Conservation (phyloP, 2,329 filamentous ascomycete genomes). For the Scedosporium dehoogii region DNA sequence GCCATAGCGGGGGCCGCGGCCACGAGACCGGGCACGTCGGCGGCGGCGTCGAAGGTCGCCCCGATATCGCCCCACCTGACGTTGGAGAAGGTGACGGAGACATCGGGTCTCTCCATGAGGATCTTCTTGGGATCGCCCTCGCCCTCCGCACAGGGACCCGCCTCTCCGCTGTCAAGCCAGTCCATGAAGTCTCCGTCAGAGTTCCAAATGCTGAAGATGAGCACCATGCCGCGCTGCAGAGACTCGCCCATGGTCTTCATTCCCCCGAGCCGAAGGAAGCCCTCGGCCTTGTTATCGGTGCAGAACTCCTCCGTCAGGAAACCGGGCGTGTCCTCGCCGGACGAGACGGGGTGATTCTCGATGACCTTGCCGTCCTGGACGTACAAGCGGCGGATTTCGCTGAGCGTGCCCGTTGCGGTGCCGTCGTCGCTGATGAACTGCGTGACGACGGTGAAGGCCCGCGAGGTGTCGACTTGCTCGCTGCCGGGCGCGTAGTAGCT, state of each 20-base stretch:
- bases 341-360: constrained; percentile 27
- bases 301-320: constrained; percentile 26
- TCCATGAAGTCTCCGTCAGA: constrained; percentile 38
- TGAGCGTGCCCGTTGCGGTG: constrained; percentile 22
- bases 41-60: constrained; percentile 29
- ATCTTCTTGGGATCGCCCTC: constrained; percentile 42
- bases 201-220: constrained; percentile 46
- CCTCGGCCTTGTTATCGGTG: constrained; percentile 17
- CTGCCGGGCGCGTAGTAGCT: constrained; percentile 22
- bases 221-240: constrained; percentile 36
- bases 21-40: not conserved
- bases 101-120: constrained; percentile 31
- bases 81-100: constrained; percentile 44
- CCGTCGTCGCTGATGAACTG: constrained; percentile 33
- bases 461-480: constrained; percentile 23
- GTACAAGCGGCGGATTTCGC: constrained; percentile 37
- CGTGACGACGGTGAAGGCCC: constrained; percentile 35
- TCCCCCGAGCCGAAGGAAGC: constrained; percentile 27
- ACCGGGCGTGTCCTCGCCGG: constrained; percentile 15
- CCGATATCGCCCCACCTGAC: constrained; percentile 51
- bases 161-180: constrained; percentile 37
- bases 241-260: constrained; percentile 34
- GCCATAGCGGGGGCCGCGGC: not conserved
- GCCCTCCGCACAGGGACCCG: constrained; percentile 36
- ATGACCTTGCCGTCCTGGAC: constrained; percentile 38